phyloP scores from a whole-genome alignment of 1,139 yeast species.

The Kodamaea plutei region DNA sequence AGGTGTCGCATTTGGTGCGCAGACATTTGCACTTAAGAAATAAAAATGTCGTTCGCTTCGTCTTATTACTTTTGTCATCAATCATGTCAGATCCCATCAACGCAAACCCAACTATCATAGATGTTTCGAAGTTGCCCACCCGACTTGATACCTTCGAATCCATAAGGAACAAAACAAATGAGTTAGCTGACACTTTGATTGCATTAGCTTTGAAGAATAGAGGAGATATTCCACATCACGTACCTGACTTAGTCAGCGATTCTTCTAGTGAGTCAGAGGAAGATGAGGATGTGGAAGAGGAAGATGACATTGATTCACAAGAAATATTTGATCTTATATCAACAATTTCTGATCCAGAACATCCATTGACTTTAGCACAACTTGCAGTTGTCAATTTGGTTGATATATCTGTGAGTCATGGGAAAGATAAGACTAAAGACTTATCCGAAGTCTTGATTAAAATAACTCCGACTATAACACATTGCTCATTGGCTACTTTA shows the following conservation, averaged over 20 bases:
- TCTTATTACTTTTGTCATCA: not conserved
- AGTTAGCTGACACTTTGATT: constrained; percentile 18
- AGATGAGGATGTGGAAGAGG: constrained; percentile 36
- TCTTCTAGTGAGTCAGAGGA: constrained; percentile 20
- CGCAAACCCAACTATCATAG: constrained; percentile 87
- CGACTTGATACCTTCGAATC: constrained; percentile 30
- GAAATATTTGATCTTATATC: constrained; percentile 65
- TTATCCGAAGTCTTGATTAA: constrained; percentile 75
- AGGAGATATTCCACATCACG: constrained; percentile 5
- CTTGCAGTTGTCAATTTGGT: constrained; percentile 85
- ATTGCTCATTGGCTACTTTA: constrained; percentile 91
- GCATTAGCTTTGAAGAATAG: constrained; percentile 25
- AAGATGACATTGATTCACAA: constrained; percentile 70
- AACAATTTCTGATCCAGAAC: constrained; percentile 94
- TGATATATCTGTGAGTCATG: constrained; percentile 69
- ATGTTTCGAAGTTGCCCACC: constrained; percentile 71
- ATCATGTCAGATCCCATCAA: constrained; percentile 72
- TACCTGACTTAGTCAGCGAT: constrained; percentile 28
- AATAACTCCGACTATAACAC: constrained; percentile 97
- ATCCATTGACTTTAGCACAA: constrained; percentile 92
- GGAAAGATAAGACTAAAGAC: constrained; percentile 40
- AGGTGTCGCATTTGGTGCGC: constrained; percentile 1
- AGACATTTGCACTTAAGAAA: too few relatives aligned
- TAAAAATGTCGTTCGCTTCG: too few relatives aligned
- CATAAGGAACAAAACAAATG: constrained; percentile 13